Evolutionary conservation across 2,329 filamentous ascomycete species (phyloP).

Genomic region (Sphaerostilbella broomeana): DNA sequence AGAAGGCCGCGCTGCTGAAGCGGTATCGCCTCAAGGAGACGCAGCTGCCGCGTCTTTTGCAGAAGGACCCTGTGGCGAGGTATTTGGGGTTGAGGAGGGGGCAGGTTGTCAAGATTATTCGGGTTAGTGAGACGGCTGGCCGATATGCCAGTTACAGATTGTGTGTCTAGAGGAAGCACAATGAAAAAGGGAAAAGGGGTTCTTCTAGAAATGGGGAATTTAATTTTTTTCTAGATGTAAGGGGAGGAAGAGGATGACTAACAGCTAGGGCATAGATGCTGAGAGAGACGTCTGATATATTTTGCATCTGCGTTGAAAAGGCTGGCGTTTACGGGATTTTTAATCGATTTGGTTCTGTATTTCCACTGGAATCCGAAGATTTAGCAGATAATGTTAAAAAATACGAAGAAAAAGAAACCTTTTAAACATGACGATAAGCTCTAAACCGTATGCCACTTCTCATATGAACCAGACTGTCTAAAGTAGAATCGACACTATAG

Average conservation of each 20-base stretch:
- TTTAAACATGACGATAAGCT: no score
- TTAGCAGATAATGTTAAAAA: no score
- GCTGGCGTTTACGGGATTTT: slow-evolving; percentile 10
- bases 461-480: no score
- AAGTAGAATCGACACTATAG: no score
- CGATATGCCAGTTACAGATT: slow-evolving; percentile 90
- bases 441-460: no score
- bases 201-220: no score
- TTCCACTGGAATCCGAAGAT: no score
- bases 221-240: no score
- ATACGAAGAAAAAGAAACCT: no score
- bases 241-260: background rate
- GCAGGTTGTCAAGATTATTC: slow-evolving; percentile 97
- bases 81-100: slow-evolving; percentile 87
- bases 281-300: background rate
- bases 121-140: slow-evolving; percentile 90
- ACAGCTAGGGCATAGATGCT: background rate
- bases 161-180: slow-evolving; percentile 42
- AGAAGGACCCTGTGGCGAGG: slow-evolving; percentile 84
- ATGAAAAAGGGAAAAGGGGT: background rate
- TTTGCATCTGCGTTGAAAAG: slow-evolving; percentile 13
- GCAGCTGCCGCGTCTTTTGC: slow-evolving; percentile 85
- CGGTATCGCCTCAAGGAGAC: slow-evolving; percentile 96
- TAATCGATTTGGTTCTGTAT: no score
- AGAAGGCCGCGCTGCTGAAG: slow-evolving; percentile 79